phyloP scores from a whole-genome alignment of 176 grass and related monocot genomes.

The Canna indica region DNA sequence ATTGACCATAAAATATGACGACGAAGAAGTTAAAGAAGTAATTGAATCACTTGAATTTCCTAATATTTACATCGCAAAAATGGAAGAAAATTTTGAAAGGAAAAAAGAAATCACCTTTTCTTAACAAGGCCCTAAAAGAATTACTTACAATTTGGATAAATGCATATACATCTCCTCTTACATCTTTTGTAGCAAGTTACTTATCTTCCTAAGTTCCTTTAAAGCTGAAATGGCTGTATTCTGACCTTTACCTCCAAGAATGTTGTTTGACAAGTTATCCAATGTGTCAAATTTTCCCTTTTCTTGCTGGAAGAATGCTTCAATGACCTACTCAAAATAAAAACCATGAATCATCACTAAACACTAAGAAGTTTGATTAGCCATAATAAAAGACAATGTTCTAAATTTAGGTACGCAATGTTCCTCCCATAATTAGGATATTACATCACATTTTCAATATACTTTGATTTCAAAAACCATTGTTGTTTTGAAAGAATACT shows the following conservation, averaged over 20 bases:
- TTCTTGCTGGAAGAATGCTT: slow-evolving; percentile 38
- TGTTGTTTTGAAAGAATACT: not conserved
- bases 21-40: too few species aligned
- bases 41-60: not conserved
- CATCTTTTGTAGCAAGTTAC: slow-evolving; percentile 41
- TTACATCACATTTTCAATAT: not conserved
- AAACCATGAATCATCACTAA: not conserved
- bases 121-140: not conserved
- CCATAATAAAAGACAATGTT: not conserved
- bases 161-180: not conserved
- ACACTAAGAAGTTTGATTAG: not conserved
- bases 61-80: not conserved
- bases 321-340: slow-evolving; percentile 46
- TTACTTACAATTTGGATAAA: slow-evolving; percentile 1
- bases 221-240: slow-evolving; percentile 37
- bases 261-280: slow-evolving; percentile 22
- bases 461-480: not conserved
- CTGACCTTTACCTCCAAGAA: slow-evolving; percentile 31
- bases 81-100: not conserved
- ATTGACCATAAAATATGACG: not conserved
- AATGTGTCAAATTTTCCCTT: slow-evolving; percentile 13
- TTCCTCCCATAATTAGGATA: not conserved
- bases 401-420: not conserved
- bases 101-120: not conserved
- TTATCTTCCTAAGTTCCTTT: slow-evolving; percentile 62